A percentile compares a stretch with the other conserved stretches of the same genome.
Evolutionary conservation across 2,329 filamentous ascomycete species (phyloP).

Genomic region (Xylariaceae sp.): DNA sequence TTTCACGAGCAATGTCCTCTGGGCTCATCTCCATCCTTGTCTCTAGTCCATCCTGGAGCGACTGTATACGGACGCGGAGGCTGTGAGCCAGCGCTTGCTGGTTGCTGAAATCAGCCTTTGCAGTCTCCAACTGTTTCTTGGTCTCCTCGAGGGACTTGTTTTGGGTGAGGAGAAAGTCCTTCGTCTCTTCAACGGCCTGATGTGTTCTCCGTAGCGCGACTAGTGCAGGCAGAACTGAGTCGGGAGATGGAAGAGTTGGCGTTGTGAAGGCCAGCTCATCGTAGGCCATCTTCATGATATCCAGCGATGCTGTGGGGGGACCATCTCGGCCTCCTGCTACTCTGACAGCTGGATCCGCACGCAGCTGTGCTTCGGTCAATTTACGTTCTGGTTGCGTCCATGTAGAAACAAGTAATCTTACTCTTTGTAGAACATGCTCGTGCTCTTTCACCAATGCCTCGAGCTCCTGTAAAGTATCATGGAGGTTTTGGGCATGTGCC

Average conservation of each 20-base stretch:
- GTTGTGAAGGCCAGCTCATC: constrained; percentile 54
- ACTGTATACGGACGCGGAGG: constrained; percentile 42
- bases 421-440: constrained; percentile 44
- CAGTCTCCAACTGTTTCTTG: constrained; percentile 44
- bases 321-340: constrained; percentile 14
- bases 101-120: constrained; percentile 47
- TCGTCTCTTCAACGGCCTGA: constrained; percentile 59
- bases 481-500: constrained; percentile 50
- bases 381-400: background rate
- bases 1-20: constrained; percentile 57
- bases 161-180: constrained; percentile 48
- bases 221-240: constrained; percentile 65
- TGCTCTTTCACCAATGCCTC: constrained; percentile 52
- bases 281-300: constrained; percentile 60
- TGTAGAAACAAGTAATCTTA: constrained; percentile 21
- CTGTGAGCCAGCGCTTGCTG: constrained; percentile 51
- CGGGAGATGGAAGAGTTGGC: constrained; percentile 60
- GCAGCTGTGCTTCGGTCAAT: constrained; percentile 18
- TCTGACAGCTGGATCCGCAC: constrained; percentile 13
- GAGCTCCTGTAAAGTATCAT: constrained; percentile 63
- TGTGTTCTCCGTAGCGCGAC: constrained; percentile 65
- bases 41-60: constrained; percentile 52
- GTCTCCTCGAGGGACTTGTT: constrained; percentile 37
- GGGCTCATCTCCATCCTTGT: constrained; percentile 53
- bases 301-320: constrained; percentile 32